Base-by-base conservation (phyloP, 345 rosid genomes). In the Populus ilicifolia region DNA sequence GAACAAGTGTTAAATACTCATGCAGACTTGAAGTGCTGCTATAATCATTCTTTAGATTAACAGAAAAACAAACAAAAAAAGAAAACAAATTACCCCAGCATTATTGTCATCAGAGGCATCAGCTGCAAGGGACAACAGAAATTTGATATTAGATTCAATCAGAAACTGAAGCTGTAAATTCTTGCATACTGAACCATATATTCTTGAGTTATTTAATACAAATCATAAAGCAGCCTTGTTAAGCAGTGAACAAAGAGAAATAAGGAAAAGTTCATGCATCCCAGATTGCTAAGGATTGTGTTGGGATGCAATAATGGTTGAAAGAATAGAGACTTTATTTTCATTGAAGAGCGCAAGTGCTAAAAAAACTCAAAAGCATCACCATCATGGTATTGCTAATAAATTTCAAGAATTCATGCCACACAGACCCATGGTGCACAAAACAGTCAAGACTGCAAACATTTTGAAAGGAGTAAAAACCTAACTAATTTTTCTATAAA, bases 81-180 rank as follows among this genome's bases (percentile, higher is more conserved):
- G 64, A 8, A 3, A 8, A 3, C 23, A 62, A 68, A 82, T 89
- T 86, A 96, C 97, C 90, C 13, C 75, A 27, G 71, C 84, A 73
- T 69, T 85, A 75, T 81, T 78, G 8, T 85, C 96, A 69, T 93
- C 97, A 1, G 93, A 90, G 71, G 78, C 87, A 76, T 89, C 92
- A 84, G 96, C 98, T 94, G 94, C 84, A 81, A 70, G 76, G 67
- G 25, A 77, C 56, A 67, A 81, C 46, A 75, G 39, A 65, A 12
- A 56, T 69, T 61, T 30, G 41, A 78, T 30, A 30, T 82, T 39
- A 86, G 80, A 70, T 70, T 36, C 61, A 8, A 36, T 62, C 63
- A 59, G 63, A 59, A 59, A 59, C 29, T n/a, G 12, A 59, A n/a
- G 29, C 63, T n/a, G 29, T 59, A 59, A 59, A 71, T 8, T 18